Base-by-base conservation (phyloP, 352 stramenopile species). In the Peronospora farinosa region DNA sequence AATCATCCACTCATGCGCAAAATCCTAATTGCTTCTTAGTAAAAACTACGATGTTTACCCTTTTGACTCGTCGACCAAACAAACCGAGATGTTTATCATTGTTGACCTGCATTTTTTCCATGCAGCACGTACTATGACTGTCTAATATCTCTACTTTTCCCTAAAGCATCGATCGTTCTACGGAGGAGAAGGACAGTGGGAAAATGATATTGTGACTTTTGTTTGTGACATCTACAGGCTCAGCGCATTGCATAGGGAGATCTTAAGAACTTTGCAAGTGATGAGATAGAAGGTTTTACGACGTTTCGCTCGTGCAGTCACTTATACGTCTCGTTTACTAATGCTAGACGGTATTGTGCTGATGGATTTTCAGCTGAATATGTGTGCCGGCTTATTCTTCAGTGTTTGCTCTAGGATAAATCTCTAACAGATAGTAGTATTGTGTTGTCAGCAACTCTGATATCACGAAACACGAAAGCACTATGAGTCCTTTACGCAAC, bases 151-250 rank as follows among this genome's bases (percentile, higher is more conserved):
- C n/a, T n/a, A n/a, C n/a, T n/a, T n/a, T n/a, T n/a, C n/a, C n/a
- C n/a, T n/a, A n/a, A n/a, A n/a, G n/a, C n/a, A n/a, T 61, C 83
- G 1, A 85, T 76, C 3, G 65, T 74, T 25, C 51, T 67, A 9
- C 66, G 75, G 9, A 12, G 54, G 19, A 41, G n/a, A n/a, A n/a
- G n/a, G 33, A 2, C 76, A 89, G 46, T 89, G 74, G n/a, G 74
- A 89, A 87, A 35, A 87, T 86, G 78, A 89, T 25, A 59, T 84
- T 37, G 19, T 89, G 21, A 86, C 87, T 54, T 63, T 89, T 10
- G 67, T 89, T 2, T 76, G 65, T 38, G 78, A 74, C 1, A 53
- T 78, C 5, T 66, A 86, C 42, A 72, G 67, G 19, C 35, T 84
- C 27, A 4, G 6, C 9, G 27, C 27, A 32, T 84, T 2, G 71